Evolutionary conservation across 768 basidiomycete genomes (phyloP).

Genomic region (Panaeolus papilionaceus): DNA sequence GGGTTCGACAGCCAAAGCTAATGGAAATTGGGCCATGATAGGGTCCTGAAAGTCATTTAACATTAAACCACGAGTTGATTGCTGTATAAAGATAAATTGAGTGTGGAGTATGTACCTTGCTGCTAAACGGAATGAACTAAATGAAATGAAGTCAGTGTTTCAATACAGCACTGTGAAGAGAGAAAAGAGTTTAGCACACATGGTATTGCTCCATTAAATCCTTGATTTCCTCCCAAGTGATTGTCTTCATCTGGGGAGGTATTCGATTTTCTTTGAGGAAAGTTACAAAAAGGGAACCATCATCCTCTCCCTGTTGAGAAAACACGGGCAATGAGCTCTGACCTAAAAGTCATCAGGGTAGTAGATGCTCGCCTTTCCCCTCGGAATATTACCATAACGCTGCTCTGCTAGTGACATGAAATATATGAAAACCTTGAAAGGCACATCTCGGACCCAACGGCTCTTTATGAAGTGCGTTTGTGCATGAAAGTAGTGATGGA

Average conservation of each 20-base stretch:
- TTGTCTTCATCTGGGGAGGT: slow-evolving; percentile 61
- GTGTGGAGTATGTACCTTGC: slow-evolving; percentile 53
- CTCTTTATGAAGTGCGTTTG: slow-evolving; percentile 78
- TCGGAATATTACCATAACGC: slow-evolving; percentile 69
- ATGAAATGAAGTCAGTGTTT: slow-evolving; percentile 24
- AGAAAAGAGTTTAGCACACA: slow-evolving; percentile 43
- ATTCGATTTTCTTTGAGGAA: slow-evolving; percentile 76
- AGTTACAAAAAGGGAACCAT: slow-evolving; percentile 66
- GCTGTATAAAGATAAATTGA: slow-evolving; percentile 19
- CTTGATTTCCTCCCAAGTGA: slow-evolving; percentile 68
- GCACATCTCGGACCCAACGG: slow-evolving; percentile 72
- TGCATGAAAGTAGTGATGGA: slow-evolving; percentile 80
- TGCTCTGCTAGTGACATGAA: slow-evolving; percentile 65
- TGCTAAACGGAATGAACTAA: slow-evolving; percentile 81
- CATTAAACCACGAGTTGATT: slow-evolving; percentile 20
- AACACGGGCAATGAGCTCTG: neutral
- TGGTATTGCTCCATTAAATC: slow-evolving; percentile 75
- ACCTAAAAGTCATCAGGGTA: slow-evolving; percentile 1
- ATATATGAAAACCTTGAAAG: slow-evolving; percentile 64
- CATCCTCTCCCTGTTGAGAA: slow-evolving; percentile 65
- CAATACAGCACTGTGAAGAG: slow-evolving; percentile 15
- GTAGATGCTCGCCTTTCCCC: slow-evolving; percentile 51
- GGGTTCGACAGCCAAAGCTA: slow-evolving; percentile 80
- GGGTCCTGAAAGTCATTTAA: slow-evolving; percentile 57
- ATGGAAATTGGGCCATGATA: slow-evolving; percentile 77